Conservation (phyloP, 495 filamentous ascomycete species). For the Staphylotrichum tortipilum region DNA sequence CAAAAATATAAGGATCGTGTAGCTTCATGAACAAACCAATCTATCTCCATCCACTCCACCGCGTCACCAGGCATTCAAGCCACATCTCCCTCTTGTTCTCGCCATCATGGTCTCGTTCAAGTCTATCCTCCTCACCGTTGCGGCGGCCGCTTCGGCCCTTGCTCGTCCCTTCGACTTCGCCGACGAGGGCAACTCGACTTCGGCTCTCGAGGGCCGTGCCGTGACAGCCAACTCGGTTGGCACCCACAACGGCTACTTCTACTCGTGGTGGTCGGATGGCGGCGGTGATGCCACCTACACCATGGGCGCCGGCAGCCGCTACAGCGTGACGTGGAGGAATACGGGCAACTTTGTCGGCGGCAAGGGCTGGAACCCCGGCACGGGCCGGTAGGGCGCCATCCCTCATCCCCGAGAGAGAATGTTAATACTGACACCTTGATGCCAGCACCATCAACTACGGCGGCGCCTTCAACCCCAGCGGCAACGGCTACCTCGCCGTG, state of each 20-base stretch:
- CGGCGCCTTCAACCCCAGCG: conserved; percentile 19
- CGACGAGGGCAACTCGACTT: conserved; percentile 11
- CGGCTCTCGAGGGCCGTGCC: conserved; percentile 2
- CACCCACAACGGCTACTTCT: conserved; percentile 49
- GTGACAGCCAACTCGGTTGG: conserved; percentile 21
- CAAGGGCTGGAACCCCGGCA: conserved; percentile 51
- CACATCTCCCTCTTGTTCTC: no score
- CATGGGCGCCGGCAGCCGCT: conserved; percentile 44
- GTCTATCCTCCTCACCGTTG: conserved; percentile 10
- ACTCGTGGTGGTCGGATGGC: conserved; percentile 52
- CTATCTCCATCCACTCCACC: neutral
- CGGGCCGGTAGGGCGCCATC: conserved; percentile 1
- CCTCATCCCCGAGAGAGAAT: neutral
- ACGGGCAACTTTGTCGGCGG: conserved; percentile 51
- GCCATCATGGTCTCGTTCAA: conserved; percentile 16
- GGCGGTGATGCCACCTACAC: conserved; percentile 44
- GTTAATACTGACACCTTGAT: neutral
- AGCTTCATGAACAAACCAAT: neutral
- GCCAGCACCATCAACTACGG: conserved; percentile 20
- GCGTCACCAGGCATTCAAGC: neutral
- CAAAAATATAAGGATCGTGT: neutral
- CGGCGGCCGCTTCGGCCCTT: conserved; percentile 6
- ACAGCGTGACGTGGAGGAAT: conserved; percentile 46
- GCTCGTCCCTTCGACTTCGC: conserved; percentile 10
- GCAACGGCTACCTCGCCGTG: conserved; percentile 45